Conservation (phyloP, 805 yeast genomes). For the Starmerella kuoi region DNA sequence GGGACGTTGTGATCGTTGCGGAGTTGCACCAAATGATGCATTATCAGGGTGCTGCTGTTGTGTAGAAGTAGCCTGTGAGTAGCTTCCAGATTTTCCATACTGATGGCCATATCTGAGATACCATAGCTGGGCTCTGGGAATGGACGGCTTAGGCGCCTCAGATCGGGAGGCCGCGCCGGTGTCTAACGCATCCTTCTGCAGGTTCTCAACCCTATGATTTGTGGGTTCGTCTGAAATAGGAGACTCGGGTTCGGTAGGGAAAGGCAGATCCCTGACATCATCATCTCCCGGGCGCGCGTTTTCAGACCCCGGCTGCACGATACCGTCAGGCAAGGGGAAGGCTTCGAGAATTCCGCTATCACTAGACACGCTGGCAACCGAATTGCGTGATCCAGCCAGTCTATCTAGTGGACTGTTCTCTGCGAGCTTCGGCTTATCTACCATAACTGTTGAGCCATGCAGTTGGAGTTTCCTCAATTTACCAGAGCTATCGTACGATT, state of each 20-base stretch:
- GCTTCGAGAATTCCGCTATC: slow-evolving; percentile 15
- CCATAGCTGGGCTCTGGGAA: slow-evolving; percentile 2
- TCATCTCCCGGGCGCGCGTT: neutral
- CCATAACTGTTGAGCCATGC: neutral
- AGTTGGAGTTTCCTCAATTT: no score
- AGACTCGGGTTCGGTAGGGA: no score
- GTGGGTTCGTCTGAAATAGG: neutral
- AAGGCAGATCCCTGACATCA: neutral
- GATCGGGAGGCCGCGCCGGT: neutral
- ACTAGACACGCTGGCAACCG: slow-evolving; percentile 5
- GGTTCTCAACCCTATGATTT: no score
- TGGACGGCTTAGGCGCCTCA: neutral
- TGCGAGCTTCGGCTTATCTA: slow-evolving; percentile 5
- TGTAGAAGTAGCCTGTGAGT: neutral
- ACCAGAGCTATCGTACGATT: neutral
- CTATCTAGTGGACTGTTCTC: slow-evolving; percentile 11
- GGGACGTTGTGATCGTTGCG: no score
- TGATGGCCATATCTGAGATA: slow-evolving; percentile 12
- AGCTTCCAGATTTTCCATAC: slow-evolving; percentile 1
- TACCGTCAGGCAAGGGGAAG: slow-evolving; percentile 16
- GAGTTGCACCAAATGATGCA: neutral
- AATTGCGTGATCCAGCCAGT: slow-evolving; percentile 9
- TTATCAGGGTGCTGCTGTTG: neutral
- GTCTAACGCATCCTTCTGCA: neutral
- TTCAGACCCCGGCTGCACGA: neutral